Evolutionary conservation across 352 stramenopile genomes (phyloP).

Genomic region (Pythium oligandrum): DNA sequence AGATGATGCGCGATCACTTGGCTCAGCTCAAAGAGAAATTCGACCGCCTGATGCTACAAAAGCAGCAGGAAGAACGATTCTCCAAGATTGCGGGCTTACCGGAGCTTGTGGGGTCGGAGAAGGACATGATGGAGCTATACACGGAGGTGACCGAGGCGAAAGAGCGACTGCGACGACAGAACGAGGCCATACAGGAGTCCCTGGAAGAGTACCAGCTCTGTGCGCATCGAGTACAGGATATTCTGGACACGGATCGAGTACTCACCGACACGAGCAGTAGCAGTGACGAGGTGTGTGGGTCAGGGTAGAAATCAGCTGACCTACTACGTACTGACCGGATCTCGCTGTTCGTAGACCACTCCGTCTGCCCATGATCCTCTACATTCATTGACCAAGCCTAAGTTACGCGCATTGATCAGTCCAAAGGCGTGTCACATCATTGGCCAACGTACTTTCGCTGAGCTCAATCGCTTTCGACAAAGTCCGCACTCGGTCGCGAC

Average conservation of each 20-base stretch:
- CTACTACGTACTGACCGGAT: too few relatives aligned
- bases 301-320: too few relatives aligned
- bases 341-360: too few relatives aligned
- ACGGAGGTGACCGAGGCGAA: background rate
- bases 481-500: slow-evolving; percentile 20
- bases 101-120: too few relatives aligned
- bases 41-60: background rate
- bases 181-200: slow-evolving; percentile 12
- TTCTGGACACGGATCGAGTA: too few relatives aligned
- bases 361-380: too few relatives aligned
- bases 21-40: slow-evolving; percentile 7
- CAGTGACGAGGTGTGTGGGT: too few relatives aligned
- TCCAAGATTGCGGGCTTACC: background rate
- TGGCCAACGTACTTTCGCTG: slow-evolving; percentile 4
- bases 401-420: background rate
- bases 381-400: too few relatives aligned
- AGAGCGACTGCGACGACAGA: slow-evolving; percentile 8
- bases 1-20: slow-evolving; percentile 7
- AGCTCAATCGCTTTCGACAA: slow-evolving; percentile 13
- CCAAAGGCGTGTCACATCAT: slow-evolving; percentile 9
- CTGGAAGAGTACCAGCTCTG: slow-evolving; percentile 10
- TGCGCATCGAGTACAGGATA: too few relatives aligned
- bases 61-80: background rate
- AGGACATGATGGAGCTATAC: background rate
- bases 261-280: too few relatives aligned